phyloP scores from a whole-genome alignment of 805 yeast genomes.

The Wickerhamiella musiphila region DNA sequence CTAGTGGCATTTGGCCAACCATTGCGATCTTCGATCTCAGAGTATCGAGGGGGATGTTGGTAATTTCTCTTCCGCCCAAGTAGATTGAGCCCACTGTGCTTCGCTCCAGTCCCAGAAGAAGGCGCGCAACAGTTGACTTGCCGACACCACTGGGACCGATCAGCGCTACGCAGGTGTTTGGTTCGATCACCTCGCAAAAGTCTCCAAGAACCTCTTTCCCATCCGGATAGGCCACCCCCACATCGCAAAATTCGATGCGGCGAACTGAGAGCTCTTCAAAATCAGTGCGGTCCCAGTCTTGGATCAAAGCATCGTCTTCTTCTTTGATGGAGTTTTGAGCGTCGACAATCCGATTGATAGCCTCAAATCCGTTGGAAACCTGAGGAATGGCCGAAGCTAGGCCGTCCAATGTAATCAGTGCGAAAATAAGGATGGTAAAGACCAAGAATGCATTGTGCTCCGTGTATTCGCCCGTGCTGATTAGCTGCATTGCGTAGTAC shows the following conservation, averaged over 20 bases:
- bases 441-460: slow-evolving; percentile 47
- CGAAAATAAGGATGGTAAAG: slow-evolving; percentile 53
- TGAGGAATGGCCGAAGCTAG: slow-evolving; percentile 58
- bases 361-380: slow-evolving; percentile 50
- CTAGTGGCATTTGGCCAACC: slow-evolving; percentile 55
- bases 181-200: slow-evolving; percentile 27
- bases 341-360: slow-evolving; percentile 10
- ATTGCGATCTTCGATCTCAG: slow-evolving; percentile 41
- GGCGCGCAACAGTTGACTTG: slow-evolving; percentile 54
- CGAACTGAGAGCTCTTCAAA: slow-evolving; percentile 4
- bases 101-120: slow-evolving; percentile 38
- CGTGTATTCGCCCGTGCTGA: slow-evolving; percentile 38
- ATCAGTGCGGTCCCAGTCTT: background rate
- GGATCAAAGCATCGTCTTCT: background rate
- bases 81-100: slow-evolving; percentile 25
- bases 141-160: slow-evolving; percentile 88
- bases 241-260: slow-evolving; percentile 4
- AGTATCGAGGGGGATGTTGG: slow-evolving; percentile 27
- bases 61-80: slow-evolving; percentile 33
- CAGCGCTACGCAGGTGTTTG: slow-evolving; percentile 42
- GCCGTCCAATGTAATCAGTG: slow-evolving; percentile 45
- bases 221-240: slow-evolving; percentile 8
- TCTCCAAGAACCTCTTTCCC: slow-evolving; percentile 23
- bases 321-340: slow-evolving; percentile 1
- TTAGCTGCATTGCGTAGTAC: slow-evolving; percentile 64